Evolutionary conservation across 1,284 basidiomycete genomes (phyloP).

Genomic region (Rhodotorula sp.): DNA sequence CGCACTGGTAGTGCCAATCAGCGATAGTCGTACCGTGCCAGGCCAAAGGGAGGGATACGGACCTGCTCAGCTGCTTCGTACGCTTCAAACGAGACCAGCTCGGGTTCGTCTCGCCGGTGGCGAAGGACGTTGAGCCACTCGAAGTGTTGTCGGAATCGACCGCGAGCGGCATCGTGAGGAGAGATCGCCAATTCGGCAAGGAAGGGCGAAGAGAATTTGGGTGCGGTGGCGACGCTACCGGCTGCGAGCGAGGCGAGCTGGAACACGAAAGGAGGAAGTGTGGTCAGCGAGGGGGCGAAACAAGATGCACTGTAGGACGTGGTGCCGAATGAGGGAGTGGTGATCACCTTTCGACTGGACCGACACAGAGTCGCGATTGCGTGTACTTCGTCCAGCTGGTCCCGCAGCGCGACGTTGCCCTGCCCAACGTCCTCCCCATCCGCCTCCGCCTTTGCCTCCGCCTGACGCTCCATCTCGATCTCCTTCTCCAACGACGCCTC

Average conservation of each 20-base stretch:
- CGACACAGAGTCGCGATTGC: slow-evolving; percentile 2
- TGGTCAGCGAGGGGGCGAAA: not conserved
- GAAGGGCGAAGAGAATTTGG: slow-evolving; percentile 24
- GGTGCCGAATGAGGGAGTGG: not conserved
- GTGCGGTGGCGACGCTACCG: not conserved
- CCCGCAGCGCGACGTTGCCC: no score
- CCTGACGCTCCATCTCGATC: not conserved
- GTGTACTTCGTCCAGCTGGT: not conserved
- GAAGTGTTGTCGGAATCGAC: slow-evolving; percentile 17
- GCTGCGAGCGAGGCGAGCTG: not conserved
- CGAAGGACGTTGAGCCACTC: slow-evolving; percentile 10
- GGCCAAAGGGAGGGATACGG: no score
- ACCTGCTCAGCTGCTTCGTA: no score
- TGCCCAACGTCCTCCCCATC: not conserved
- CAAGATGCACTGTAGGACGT: not conserved
- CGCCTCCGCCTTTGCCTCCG: not conserved
- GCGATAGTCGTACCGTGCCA: no score
- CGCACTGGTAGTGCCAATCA: no score
- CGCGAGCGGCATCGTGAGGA: not conserved
- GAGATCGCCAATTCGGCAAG: slow-evolving; percentile 1
- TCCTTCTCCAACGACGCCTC: not conserved
- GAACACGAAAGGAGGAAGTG: no score
- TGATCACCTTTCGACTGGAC: slow-evolving; percentile 2
- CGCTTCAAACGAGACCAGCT: no score
- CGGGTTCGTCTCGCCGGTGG: no score